Evolutionary conservation across 2,329 filamentous ascomycete genomes (phyloP), one percentile per base, ranked within the genome.

Genomic region (Cylindrodendrum hubeiense): DNA sequence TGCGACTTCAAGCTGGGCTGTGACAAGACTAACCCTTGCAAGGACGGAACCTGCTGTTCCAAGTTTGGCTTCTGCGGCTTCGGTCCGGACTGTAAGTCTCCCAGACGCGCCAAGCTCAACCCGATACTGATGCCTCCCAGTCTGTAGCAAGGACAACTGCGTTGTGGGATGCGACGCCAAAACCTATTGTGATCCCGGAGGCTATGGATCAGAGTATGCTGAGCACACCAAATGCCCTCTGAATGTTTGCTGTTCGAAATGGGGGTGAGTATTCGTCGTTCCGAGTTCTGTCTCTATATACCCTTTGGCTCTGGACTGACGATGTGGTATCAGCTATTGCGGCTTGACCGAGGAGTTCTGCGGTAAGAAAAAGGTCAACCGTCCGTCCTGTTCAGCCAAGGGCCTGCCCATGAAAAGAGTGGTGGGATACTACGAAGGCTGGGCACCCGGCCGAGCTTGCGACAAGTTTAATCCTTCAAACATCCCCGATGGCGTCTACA

Each of bases 21-120:
- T 47, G 59, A 47, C 33, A 41, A 28, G 22, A 57, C 60, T 0
- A 74, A 63, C 39, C 63, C 57, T 15, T 74, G 72, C 52, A 74
- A 77, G 49, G 60, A 60, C n/a, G 74, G 76, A 37, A 37, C 10
- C 41, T 81, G 79, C 68, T 80, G 78, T 60, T 70, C 63, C 57
- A 58, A 74, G 46, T 49, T 57, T 61, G 67, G 63, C 21, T 63
- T 58, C 54, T 79, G 65, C 57, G 77, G 79, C 28, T 80, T 76
- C 58, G 68, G 68, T 33, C 59, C 62, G 9, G 60, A 68, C 39
- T 71, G 59, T 63, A 24, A 65, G 60, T 43, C 24, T 28, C n/a
- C 22, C 39, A 21, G 34, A 17, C 13, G n/a, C 34, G 46, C 21
- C 22, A 43, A 37, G 5, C 28, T 30, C 41, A 22, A 5, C 22